Base-by-base conservation (phyloP, 441 rosid genomes). In the Adansonia madagascariensis region DNA sequence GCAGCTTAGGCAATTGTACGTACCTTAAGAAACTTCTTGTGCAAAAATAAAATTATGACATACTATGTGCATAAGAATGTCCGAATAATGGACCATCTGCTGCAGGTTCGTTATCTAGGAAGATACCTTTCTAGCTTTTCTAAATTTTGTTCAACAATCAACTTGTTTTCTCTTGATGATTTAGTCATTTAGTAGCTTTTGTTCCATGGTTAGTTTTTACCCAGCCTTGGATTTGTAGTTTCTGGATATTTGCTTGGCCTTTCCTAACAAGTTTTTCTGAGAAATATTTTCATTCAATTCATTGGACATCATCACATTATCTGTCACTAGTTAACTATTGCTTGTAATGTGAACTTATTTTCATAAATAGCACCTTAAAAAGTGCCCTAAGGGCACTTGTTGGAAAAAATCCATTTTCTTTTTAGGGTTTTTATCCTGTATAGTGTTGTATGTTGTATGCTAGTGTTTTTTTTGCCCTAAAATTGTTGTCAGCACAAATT, bases 161-260 rank as follows among this genome's bases (percentile, higher is more conserved):
- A n/a, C 27, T 41, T 41, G 18, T 65, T 39, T 14, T 46, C 56
- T 9, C 39, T 46, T 18, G 39, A 44, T 20, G n/a, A 68, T 63
- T 68, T 68, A 10, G 50, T 44, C 53, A 46, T 20, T 17, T 35
- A 35, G 67, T 17, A 62, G 44, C 46, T 68, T 49, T 47, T 68
- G 55, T 22, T 47, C 46, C 17, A 17, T 55, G 75, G 59, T 70
- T 70, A 70, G 70, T 41, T 70, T 47, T 70, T 15, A 15, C 20
- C 59, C 44, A 6, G 6, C 41, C 20, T 31, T 70, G 53, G 39
- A 22, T 24, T 49, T 24, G 20, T 69, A 69, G 39, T 22, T 47
- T 70, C 50, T 65, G 18, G 52, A 70, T 14, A 47, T 70, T 31
- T 35, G 22, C 39, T 71, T 11, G 11, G 12, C 46, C n/a, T 35